Evolutionary conservation across 371 early-diverging fungal species (phyloP).

Genomic region (Lichtheimia ramosa): DNA sequence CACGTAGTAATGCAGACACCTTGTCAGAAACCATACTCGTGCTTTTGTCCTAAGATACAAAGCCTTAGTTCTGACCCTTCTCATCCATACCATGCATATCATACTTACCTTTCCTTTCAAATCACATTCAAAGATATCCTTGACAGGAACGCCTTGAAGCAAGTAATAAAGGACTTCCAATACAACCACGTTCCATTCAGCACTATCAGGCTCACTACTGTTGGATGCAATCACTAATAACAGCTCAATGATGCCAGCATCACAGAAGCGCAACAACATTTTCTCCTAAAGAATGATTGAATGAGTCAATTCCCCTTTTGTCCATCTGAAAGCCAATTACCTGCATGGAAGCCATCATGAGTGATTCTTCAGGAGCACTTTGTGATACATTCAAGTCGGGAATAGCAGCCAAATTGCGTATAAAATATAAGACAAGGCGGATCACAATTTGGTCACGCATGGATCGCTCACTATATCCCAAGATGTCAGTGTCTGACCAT

Average conservation of each 20-base stretch:
- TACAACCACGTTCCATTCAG: slow-evolving; percentile 66
- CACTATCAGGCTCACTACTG: slow-evolving; percentile 44
- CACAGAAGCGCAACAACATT: slow-evolving; percentile 49
- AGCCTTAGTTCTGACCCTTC: slow-evolving; percentile 7
- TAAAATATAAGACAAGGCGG: slow-evolving; percentile 72
- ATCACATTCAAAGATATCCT: slow-evolving; percentile 25
- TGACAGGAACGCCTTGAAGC: slow-evolving; percentile 50
- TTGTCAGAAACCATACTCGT: slow-evolving; percentile 9
- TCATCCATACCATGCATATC: too few species aligned
- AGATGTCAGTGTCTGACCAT: slow-evolving; percentile 7
- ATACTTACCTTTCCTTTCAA: slow-evolving; percentile 8
- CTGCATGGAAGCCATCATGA: slow-evolving; percentile 61
- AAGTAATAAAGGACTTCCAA: slow-evolving; percentile 67
- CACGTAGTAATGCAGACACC: slow-evolving; percentile 24
- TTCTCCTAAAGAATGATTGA: slow-evolving; percentile 42
- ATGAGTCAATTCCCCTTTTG: neutral
- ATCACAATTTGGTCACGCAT: slow-evolving; percentile 70
- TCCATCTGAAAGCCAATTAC: slow-evolving; percentile 16
- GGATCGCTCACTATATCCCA: slow-evolving; percentile 53
- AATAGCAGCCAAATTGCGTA: slow-evolving; percentile 83
- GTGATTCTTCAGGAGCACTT: slow-evolving; percentile 43
- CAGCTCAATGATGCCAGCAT: slow-evolving; percentile 57
- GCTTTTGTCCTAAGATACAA: neutral
- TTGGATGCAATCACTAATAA: slow-evolving; percentile 64
- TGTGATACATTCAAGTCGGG: slow-evolving; percentile 60